Conservation (phyloP, 768 basidiomycete genomes). For the Mycena vitilis region DNA sequence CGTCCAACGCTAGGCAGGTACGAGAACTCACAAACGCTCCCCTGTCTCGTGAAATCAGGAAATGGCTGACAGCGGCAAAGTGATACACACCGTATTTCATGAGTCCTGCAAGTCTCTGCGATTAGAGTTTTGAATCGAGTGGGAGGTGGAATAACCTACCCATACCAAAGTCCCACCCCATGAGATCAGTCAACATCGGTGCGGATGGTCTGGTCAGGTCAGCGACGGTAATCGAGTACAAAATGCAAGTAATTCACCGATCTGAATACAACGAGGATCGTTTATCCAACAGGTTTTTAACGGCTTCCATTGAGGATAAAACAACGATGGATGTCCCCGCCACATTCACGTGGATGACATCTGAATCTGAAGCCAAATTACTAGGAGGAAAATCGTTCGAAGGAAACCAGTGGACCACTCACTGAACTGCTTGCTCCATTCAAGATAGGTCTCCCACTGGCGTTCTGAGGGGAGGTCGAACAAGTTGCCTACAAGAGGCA, state of each 20-base stretch:
- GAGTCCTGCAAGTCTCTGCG: conserved; percentile 5
- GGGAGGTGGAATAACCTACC: background rate
- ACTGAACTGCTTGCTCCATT: conserved; percentile 30
- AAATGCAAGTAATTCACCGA: conserved; percentile 37
- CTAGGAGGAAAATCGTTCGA: background rate
- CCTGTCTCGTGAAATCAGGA: too few species aligned
- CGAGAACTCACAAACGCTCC: too few species aligned
- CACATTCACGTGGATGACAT: conserved; percentile 43
- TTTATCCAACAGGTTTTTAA: conserved; percentile 49
- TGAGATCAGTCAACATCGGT: conserved; percentile 35
- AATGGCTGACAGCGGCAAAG: too few species aligned
- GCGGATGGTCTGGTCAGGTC: conserved; percentile 20
- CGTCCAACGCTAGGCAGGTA: background rate
- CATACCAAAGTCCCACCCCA: conserved; percentile 39
- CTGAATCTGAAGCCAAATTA: conserved; percentile 35
- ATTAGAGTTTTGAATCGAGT: background rate
- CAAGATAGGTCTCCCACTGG: conserved; percentile 1
- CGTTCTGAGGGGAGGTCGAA: background rate
- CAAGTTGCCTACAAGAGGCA: conserved; percentile 23
- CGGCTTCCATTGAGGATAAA: conserved; percentile 47
- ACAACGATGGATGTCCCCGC: conserved; percentile 45
- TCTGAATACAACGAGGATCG: conserved; percentile 50
- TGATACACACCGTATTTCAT: conserved; percentile 38
- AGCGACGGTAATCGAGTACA: background rate
- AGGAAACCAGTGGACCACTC: background rate